A percentile compares a stretch with the other conserved stretches of the same genome.
phyloP scores from a whole-genome alignment of 2,329 filamentous ascomycete species.

The Fusarium papillatum region DNA sequence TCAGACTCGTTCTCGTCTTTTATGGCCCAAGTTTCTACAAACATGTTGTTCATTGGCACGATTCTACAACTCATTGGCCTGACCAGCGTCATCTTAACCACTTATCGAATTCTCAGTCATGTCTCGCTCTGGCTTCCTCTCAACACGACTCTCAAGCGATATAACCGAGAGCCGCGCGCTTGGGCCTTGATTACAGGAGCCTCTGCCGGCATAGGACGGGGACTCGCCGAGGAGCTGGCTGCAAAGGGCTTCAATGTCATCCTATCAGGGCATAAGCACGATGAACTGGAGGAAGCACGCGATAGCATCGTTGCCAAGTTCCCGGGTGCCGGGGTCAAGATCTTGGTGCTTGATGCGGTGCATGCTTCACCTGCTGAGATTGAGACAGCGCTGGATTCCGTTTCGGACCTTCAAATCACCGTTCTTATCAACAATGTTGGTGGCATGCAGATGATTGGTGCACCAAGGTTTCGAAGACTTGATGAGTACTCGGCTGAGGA shows the following conservation, averaged over 20 bases:
- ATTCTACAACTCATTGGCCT: neutral
- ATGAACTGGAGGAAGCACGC: neutral
- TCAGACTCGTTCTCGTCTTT: neutral
- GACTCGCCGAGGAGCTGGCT: neutral
- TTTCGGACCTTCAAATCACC: neutral
- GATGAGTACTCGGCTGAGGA: neutral
- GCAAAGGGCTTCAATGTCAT: neutral
- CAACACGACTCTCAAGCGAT: neutral
- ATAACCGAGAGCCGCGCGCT: neutral
- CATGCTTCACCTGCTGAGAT: neutral
- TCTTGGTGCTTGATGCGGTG: neutral
- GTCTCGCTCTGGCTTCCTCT: neutral
- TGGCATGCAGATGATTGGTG: neutral
- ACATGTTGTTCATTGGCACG: neutral
- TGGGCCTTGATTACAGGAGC: neutral
- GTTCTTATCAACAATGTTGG: constrained; percentile 7
- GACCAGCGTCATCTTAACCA: neutral
- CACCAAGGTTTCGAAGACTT: neutral
- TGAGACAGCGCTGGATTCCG: neutral
- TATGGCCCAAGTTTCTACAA: neutral
- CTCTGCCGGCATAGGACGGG: neutral
- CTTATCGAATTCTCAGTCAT: neutral
- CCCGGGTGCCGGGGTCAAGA: neutral
- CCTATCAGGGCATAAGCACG: neutral
- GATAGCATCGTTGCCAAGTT: neutral